Evolutionary conservation across 2,329 filamentous ascomycete genomes (phyloP), one percentile per base, ranked within the genome.

Genomic region (Aphanocladium album): DNA sequence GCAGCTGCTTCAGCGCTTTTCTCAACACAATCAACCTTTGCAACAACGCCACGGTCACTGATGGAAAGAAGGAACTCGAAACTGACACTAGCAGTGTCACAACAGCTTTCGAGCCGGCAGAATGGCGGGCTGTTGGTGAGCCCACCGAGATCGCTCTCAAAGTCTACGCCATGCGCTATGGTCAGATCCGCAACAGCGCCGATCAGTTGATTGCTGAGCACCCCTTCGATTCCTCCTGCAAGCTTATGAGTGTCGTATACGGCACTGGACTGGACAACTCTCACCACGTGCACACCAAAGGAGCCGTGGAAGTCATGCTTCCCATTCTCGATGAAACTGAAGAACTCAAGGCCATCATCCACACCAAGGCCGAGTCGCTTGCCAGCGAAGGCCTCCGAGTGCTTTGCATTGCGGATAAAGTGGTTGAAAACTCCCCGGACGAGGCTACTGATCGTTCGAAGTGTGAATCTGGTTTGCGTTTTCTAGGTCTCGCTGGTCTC

Each of bases 111-210:
- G 73, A 76, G 17, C 71, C 74, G 30, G 70, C 72, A 3, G 70
- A 76, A 2, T 89, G 85, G 84, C 80, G 77, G 46, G 84, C 84
- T 21, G 74, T 85, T 46, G 87, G 86, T 53, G 86, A 89, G 65
- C 86, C 87, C 3, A 91, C 89, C 3, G 88, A 91, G 66, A 89
- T 91, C 62, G 88, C 89, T 12, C 82, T 91, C 17, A 86, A 89
- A 64, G 87, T 90, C 11, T 87, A 91, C 63, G 87, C 88, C 51
- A 85, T 87, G 75, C 84, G 88, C 19, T 90, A 90, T 66, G 79
- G 80, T 33, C 79, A 80, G 62, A 79, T 76, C 56, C 81, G 80
- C 68, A 69, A 71, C 23, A 72, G 73, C n/a, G 66, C 70, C 25
- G 78, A 80, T 60, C 72, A 74, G 43, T 74, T 87, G 49, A 67